Conservation (phyloP, 2,329 filamentous ascomycete genomes). For the Dendryphion nanum region DNA sequence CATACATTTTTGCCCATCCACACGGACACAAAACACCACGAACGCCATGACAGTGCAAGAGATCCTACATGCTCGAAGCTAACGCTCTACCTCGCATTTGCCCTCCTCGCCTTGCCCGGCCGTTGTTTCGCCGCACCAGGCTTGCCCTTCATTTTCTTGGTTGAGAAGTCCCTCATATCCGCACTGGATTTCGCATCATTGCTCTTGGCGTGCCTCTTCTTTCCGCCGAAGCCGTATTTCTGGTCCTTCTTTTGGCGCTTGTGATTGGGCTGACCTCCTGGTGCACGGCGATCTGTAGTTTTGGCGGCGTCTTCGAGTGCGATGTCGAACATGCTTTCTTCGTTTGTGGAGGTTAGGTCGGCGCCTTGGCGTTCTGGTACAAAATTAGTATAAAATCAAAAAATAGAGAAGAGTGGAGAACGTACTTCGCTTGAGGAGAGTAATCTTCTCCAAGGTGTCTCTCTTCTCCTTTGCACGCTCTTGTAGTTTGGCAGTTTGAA, state of each 20-base stretch:
- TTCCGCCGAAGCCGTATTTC: constrained; percentile 94
- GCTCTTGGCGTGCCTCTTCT: constrained; percentile 89
- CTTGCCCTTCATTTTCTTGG: constrained; percentile 77
- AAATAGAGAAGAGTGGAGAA: constrained; percentile 18
- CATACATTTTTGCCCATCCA: no score
- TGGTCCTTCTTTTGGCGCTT: constrained; percentile 94
- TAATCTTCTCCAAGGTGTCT: constrained; percentile 93
- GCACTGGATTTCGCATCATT: constrained; percentile 80
- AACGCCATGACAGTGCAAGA: no score
- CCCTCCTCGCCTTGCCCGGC: constrained; percentile 33
- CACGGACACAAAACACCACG: no score
- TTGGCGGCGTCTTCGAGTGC: constrained; percentile 59
- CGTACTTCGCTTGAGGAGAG: constrained; percentile 91
- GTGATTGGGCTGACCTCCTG: constrained; percentile 45
- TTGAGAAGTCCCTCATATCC: constrained; percentile 78
- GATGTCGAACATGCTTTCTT: constrained; percentile 88
- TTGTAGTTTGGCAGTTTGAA: constrained; percentile 93
- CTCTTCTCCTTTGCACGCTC: constrained; percentile 90
- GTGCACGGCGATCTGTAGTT: constrained; percentile 37
- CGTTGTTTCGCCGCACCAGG: constrained; percentile 27
- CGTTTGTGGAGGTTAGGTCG: constrained; percentile 63
- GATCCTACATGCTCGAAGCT: no score
- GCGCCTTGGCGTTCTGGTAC: constrained; percentile 76
- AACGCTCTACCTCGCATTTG: background rate
- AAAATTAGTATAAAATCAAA: constrained; percentile 17